Conservation (phyloP, 495 filamentous ascomycete species). For the Cryomyces minteri region DNA sequence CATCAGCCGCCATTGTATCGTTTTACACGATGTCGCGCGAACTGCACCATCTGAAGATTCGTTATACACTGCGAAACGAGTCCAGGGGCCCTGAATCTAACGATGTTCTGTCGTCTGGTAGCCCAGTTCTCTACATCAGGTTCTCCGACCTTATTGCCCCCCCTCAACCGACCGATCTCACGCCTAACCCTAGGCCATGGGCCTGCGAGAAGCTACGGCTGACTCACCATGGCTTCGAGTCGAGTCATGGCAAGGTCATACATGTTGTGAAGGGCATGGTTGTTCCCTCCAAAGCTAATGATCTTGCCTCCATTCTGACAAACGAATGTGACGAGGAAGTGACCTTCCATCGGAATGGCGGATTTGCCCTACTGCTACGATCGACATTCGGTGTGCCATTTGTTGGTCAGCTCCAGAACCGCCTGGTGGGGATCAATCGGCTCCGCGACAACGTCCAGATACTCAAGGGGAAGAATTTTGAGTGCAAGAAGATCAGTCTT, state of each 20-base stretch:
- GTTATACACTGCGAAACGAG: neutral
- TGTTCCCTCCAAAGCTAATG: conserved; percentile 10
- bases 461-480: conserved; percentile 33
- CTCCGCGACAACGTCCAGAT: conserved; percentile 46
- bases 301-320: conserved; percentile 28
- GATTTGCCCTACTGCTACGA: conserved; percentile 39
- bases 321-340: conserved; percentile 38
- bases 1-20: neutral
- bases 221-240: conserved; percentile 1
- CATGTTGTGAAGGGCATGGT: conserved; percentile 23
- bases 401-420: conserved; percentile 31
- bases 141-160: neutral
- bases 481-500: conserved; percentile 37
- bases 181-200: neutral
- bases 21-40: neutral
- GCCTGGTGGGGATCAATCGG: conserved; percentile 41
- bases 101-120: neutral
- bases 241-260: conserved; percentile 4
- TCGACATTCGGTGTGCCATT: conserved; percentile 36
- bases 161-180: neutral
- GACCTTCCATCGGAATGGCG: conserved; percentile 35
- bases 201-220: neutral
- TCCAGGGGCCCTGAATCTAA: too few relatives aligned
- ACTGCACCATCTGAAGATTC: conserved; percentile 4
- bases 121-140: neutral